A percentile compares a stretch with the other conserved stretches of the same genome.
These are phyloP conservation scores for Cyberlindnera suaveolens DNA, from an alignment of 805 yeast species.

Conservation along the genomic window DNA sequence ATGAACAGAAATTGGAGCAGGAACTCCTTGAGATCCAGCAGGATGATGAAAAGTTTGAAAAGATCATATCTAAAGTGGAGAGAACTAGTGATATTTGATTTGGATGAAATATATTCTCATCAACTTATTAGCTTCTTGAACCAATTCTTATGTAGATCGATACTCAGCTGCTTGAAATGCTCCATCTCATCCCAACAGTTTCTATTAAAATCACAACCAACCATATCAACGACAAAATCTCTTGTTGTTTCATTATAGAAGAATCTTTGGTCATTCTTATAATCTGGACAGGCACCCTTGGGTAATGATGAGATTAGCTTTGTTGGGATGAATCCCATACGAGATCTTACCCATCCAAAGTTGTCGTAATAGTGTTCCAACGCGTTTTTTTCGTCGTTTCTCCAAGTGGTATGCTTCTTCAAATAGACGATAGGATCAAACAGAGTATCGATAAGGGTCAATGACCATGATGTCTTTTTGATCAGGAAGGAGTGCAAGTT, in stretches of 20 bases:
- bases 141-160: conserved; percentile 29
- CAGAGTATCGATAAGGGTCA: conserved; percentile 29
- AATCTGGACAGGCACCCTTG: conserved; percentile 30
- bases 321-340: conserved; percentile 34
- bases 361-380: conserved; percentile 31
- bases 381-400: conserved; percentile 33
- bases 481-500: conserved; percentile 34
- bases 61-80: conserved; percentile 10
- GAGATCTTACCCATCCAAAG: conserved; percentile 35
- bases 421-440: conserved; percentile 37
- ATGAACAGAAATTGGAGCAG: conserved; percentile 28
- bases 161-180: conserved; percentile 27
- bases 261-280: conserved; percentile 25
- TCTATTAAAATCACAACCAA: conserved; percentile 32
- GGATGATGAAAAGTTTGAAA: conserved; percentile 12
- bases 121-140: conserved; percentile 16
- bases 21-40: conserved; percentile 15
- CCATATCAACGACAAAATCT: conserved; percentile 34
- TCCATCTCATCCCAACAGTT: conserved; percentile 37
- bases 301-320: conserved; percentile 32
- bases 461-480: conserved; percentile 33
- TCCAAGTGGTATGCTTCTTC: conserved; percentile 35
- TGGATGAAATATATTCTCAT: not conserved
- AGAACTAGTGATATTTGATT: conserved; percentile 8
- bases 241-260: conserved; percentile 31